Evolutionary conservation across 768 basidiomycete genomes (phyloP), one percentile per base, ranked within the genome.

Genomic region (Lactarius quietus): DNA sequence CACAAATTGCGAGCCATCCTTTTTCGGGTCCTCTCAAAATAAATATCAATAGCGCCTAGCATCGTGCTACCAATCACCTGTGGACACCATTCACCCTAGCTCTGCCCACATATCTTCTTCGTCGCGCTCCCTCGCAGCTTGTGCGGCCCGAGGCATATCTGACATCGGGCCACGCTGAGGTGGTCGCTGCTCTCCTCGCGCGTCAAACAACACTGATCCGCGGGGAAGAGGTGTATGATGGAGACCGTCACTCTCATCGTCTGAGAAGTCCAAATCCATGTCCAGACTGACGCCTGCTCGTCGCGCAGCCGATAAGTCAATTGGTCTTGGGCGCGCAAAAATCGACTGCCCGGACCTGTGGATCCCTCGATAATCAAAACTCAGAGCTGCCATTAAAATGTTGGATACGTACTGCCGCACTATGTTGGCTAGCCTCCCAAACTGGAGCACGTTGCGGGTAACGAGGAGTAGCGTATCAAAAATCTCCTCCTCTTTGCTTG

Each of bases 381-480:
- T 57, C 45, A 53, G 6, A 60, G 20, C 57, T 20, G 64, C 43
- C 26, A 63, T 39, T 62, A 15, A 28, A 38, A 28, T 61, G 54
- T 66, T 61, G 70, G 43, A 72, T 64, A 79, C 92, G 69, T 73
- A 96, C 94, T 95, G 92, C 77, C 95, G 83, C 85, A 98, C 90
- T 57, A 98, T 93, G 26, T 92, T 84, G 20, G 95, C 96, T 20
- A 99, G 81, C 29, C 95, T 86, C 33, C 90, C 88, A 73, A 98
- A 98, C 70, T 95, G 93, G 62, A 99, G 84, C 62, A 94, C 85
- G 73, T 98, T 98, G 48, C 96, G 85, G 23, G 91, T 93, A 69
- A 98, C 87, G 31, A 98, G 86, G 29, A 98, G 80, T 60, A 98
- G 78, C 2, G 93, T 97, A 73, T 98, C 97, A 56, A 98, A 82